These are phyloP conservation scores for Aspergillus caelatus DNA, from an alignment of 2,329 filamentous ascomycete genomes.

Conservation along the genomic window DNA sequence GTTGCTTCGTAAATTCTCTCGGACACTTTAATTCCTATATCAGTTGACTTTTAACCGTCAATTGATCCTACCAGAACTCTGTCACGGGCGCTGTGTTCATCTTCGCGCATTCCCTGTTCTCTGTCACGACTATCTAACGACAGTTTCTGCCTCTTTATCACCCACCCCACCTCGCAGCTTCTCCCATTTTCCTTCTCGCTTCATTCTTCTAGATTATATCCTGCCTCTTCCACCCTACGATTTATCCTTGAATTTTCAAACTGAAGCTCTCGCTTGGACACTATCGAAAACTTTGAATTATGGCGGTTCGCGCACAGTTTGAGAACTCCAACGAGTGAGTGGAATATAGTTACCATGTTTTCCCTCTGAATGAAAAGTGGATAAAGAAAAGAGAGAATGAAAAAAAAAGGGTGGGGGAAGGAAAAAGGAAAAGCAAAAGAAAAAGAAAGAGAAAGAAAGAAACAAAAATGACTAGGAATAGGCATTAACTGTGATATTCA, in stretches of 20 bases:
- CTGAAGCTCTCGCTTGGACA: not conserved
- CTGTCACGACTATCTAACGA: not conserved
- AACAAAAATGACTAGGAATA: not conserved
- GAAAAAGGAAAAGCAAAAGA: not conserved
- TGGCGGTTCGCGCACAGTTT: slow-evolving; percentile 54
- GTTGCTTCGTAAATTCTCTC: not conserved
- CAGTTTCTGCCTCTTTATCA: not conserved
- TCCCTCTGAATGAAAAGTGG: not conserved
- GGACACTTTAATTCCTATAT: not conserved
- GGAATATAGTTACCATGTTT: not conserved
- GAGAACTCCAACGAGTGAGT: slow-evolving; percentile 55
- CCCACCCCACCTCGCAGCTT: slow-evolving; percentile 2
- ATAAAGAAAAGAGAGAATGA: not conserved
- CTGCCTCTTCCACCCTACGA: not conserved
- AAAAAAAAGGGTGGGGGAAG: not conserved
- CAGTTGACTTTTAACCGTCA: not conserved
- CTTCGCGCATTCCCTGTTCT: not conserved
- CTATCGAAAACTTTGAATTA: slow-evolving; percentile 23
- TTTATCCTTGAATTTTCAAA: not conserved
- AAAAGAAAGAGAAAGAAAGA: not conserved
- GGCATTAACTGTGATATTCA: slow-evolving; percentile 3
- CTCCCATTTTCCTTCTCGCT: not conserved
- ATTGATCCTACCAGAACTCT: not conserved
- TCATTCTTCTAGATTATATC: not conserved
- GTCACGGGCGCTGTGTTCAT: not conserved